phyloP scores from a whole-genome alignment of 345 rosid genomes.

The Melaleuca alternifolia region DNA sequence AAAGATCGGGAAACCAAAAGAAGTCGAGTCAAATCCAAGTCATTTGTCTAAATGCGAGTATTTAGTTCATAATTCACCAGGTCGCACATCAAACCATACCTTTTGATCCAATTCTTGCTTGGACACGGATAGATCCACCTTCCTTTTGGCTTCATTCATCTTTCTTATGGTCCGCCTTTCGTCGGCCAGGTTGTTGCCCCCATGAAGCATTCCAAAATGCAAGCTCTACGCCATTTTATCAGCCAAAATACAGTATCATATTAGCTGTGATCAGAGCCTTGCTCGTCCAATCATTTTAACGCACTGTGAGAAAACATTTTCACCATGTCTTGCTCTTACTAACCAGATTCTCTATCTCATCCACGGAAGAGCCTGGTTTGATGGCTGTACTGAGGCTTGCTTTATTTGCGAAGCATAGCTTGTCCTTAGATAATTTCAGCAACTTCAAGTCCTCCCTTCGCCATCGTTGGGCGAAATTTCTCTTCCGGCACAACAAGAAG shows the following conservation, averaged over 20 bases:
- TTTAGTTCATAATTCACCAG: neutral
- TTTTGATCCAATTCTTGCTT: neutral
- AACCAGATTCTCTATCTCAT: neutral
- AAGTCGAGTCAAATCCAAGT: neutral
- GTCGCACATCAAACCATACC: neutral
- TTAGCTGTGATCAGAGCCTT: neutral
- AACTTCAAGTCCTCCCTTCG: neutral
- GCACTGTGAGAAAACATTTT: neutral
- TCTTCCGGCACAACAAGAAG: neutral
- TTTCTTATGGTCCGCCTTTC: neutral
- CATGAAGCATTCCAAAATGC: slow-evolving; percentile 2
- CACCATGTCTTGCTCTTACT: neutral
- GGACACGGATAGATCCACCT: neutral
- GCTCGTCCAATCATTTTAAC: neutral
- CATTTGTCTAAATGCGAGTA: too few species aligned
- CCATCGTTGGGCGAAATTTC: neutral
- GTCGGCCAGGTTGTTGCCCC: neutral
- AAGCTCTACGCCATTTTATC: neutral
- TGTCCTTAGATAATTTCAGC: neutral
- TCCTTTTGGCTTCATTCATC: neutral
- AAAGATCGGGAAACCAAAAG: neutral
- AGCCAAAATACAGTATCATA: neutral
- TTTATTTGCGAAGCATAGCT: neutral
- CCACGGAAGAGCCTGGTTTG: neutral
- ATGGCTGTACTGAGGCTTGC: neutral